A percentile compares a stretch with the other conserved stretches of the same genome.
These are phyloP conservation scores for Candida sanyaensis DNA, from an alignment of 1,139 yeast genomes.

Conservation along the genomic window DNA sequence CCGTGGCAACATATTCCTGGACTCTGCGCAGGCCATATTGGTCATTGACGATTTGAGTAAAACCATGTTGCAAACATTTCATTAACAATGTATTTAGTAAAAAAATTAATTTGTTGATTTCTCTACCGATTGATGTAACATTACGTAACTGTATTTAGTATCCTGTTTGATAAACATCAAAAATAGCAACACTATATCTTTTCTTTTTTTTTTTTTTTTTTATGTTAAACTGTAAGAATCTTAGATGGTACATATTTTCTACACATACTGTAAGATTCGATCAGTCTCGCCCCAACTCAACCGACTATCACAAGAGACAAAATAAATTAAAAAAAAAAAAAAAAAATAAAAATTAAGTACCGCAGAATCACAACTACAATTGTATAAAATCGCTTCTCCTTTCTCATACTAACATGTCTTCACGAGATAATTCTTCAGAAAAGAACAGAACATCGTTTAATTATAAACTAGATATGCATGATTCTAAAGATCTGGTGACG, in stretches of 20 bases:
- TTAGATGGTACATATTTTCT: no score
- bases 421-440: conserved; percentile 7
- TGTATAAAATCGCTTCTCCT: background rate
- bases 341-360: background rate
- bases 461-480: conserved; percentile 2
- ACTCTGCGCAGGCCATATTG: conserved; percentile 82
- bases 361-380: background rate
- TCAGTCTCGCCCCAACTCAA: no score
- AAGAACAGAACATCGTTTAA: background rate
- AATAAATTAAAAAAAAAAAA: background rate
- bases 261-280: no score
- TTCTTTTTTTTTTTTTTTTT: no score
- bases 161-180: no score
- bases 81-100: background rate
- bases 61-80: conserved; percentile 82
- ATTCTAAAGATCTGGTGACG: conserved; percentile 9
- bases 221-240: no score
- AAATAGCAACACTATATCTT: no score
- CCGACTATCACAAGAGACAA: no score
- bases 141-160: no score
- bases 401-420: conserved; percentile 2
- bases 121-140: no score
- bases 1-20: conserved; percentile 87
- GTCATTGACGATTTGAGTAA: conserved; percentile 86
- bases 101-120: no score